These are phyloP conservation scores for Keqinozyma sinolaborantium DNA, from an alignment of 1,139 yeast genomes.

Conservation along the genomic window DNA sequence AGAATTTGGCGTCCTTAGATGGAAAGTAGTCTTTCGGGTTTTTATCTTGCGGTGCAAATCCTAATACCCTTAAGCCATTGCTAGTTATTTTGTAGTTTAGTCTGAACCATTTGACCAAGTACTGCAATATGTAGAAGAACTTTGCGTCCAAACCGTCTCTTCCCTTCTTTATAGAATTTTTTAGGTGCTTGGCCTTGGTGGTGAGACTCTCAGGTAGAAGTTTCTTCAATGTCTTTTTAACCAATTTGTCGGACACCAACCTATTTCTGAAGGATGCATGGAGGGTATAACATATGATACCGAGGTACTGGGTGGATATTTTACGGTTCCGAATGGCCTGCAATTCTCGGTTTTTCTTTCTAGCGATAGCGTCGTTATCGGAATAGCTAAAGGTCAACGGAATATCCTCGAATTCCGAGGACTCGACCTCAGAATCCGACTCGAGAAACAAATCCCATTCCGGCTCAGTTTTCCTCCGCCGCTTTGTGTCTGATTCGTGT, in stretches of 20 bases:
- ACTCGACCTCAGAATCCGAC: constrained; percentile 1
- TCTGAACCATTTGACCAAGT: constrained; percentile 37
- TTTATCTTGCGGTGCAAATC: constrained; percentile 19
- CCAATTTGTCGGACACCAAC: constrained; percentile 16
- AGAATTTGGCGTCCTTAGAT: constrained; percentile 13
- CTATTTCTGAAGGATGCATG: constrained; percentile 23
- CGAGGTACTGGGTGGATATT: constrained; percentile 20
- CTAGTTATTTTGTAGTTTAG: constrained; percentile 29
- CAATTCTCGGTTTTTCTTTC: constrained; percentile 1
- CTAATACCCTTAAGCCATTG: constrained; percentile 33
- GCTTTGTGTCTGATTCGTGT: no score
- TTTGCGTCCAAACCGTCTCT: constrained; percentile 16
- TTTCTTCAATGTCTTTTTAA: constrained; percentile 21
- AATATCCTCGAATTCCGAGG: constrained; percentile 3
- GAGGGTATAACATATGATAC: constrained; percentile 22
- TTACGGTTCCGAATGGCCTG: constrained; percentile 7
- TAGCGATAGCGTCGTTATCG: constrained; percentile 3
- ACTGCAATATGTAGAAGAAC: constrained; percentile 30
- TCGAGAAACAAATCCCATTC: background rate
- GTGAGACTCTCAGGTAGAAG: constrained; percentile 22
- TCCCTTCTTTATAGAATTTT: constrained; percentile 7
- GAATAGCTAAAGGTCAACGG: constrained; percentile 1
- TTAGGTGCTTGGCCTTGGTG: constrained; percentile 16
- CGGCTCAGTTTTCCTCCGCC: background rate
- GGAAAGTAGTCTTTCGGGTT: constrained; percentile 18